Percentiles rank a stretch among this genome's conserved stretches.
Conservation (phyloP, 2,329 filamentous ascomycete genomes). For the Rhexocercosporidium sp. region DNA sequence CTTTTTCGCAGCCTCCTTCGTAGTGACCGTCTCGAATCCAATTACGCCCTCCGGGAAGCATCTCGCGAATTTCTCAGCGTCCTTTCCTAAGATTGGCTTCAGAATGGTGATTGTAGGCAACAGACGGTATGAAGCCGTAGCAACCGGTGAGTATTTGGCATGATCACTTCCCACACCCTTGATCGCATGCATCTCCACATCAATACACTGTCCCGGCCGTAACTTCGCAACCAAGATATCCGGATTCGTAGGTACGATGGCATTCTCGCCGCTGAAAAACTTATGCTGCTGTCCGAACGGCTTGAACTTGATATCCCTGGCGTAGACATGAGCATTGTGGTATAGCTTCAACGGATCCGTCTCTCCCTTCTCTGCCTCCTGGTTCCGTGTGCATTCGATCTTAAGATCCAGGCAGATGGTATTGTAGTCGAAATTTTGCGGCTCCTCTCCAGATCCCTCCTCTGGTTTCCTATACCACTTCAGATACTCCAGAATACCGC, state of each 20-base stretch:
- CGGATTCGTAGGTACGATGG: slow-evolving; percentile 81
- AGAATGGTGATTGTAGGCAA: slow-evolving; percentile 86
- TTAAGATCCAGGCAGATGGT: slow-evolving; percentile 81
- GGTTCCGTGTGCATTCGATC: slow-evolving; percentile 80
- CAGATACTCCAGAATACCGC: slow-evolving; percentile 78
- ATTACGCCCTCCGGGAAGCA: slow-evolving; percentile 95
- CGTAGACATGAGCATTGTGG: slow-evolving; percentile 83
- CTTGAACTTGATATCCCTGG: slow-evolving; percentile 75
- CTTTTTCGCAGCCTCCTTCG: slow-evolving; percentile 63
- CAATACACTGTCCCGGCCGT: slow-evolving; percentile 85
- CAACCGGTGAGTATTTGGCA: slow-evolving; percentile 95
- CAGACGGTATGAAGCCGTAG: slow-evolving; percentile 90
- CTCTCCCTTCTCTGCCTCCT: slow-evolving; percentile 72
- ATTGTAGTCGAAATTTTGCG: slow-evolving; percentile 78
- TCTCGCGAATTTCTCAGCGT: slow-evolving; percentile 85
- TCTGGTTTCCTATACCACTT: slow-evolving; percentile 78
- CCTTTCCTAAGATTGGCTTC: slow-evolving; percentile 80
- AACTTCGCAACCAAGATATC: slow-evolving; percentile 95
- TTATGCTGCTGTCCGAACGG: slow-evolving; percentile 75
- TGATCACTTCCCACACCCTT: slow-evolving; percentile 95
- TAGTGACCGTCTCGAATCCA: slow-evolving; percentile 73
- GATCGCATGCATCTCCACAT: slow-evolving; percentile 89
- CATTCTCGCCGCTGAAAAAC: slow-evolving; percentile 70
- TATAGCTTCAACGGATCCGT: slow-evolving; percentile 85
- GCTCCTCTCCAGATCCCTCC: slow-evolving; percentile 62